Evolutionary conservation across 306 rosid genomes (phyloP).

Genomic region (Hippophae tibetana): DNA sequence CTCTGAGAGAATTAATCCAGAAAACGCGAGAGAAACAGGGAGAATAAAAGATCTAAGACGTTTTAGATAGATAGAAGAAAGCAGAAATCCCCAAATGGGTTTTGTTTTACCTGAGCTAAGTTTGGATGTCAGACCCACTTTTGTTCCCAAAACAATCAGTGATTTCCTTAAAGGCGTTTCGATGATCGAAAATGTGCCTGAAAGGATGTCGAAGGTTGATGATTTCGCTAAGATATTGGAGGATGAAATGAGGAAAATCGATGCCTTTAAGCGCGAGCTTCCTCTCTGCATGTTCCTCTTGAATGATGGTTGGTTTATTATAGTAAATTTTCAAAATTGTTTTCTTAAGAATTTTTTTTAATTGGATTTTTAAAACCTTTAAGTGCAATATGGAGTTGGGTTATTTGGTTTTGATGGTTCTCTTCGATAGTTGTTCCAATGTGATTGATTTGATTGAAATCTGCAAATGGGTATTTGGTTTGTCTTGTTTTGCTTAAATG

Average conservation of each 20-base stretch:
- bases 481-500: background rate
- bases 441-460: background rate
- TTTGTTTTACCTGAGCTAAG: slow-evolving; percentile 69
- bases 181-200: slow-evolving; percentile 21
- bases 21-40: background rate
- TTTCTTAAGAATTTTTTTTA: background rate
- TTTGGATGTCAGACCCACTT: slow-evolving; percentile 61
- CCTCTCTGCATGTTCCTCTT: slow-evolving; percentile 80
- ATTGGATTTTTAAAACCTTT: background rate
- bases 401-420: background rate
- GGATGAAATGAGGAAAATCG: slow-evolving; percentile 77
- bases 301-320: slow-evolving; percentile 54
- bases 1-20: too few relatives aligned
- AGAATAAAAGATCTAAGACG: background rate
- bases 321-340: too few relatives aligned
- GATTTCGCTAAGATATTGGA: slow-evolving; percentile 46
- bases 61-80: slow-evolving; percentile 15
- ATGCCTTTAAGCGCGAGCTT: slow-evolving; percentile 88
- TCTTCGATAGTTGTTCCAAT: background rate
- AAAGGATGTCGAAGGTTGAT: slow-evolving; percentile 34
- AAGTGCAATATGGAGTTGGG: background rate
- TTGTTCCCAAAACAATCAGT: slow-evolving; percentile 58
- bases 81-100: slow-evolving; percentile 36
- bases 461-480: slow-evolving; percentile 5
- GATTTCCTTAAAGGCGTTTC: slow-evolving; percentile 54